Percentiles rank a stretch among this genome's conserved stretches.
Conservation (phyloP, 768 basidiomycete genomes). For the Lactarius deliciosus region DNA sequence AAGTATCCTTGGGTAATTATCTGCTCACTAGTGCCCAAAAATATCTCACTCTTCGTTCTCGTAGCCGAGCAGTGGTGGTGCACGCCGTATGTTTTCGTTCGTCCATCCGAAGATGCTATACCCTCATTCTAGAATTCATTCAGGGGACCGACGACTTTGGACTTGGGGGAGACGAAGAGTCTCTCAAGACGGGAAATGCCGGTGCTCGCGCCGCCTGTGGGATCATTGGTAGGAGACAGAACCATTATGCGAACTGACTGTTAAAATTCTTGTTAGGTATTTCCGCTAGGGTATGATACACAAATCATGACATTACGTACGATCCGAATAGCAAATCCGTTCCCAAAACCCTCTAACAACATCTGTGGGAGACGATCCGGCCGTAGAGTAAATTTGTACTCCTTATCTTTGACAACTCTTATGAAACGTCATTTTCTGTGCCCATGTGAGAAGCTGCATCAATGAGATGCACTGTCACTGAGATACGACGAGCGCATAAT, state of each 20-base stretch:
- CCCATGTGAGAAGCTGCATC: neutral
- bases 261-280: conserved; percentile 5
- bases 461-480: neutral
- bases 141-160: conserved; percentile 81
- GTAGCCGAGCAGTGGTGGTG: conserved; percentile 69
- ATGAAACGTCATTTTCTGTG: neutral
- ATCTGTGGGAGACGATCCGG: neutral
- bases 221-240: conserved; percentile 56
- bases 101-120: conserved; percentile 4
- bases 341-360: neutral
- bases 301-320: neutral
- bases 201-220: conserved; percentile 79
- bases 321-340: neutral
- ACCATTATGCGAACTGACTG: neutral
- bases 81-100: conserved; percentile 51
- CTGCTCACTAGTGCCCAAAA: neutral
- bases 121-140: neutral
- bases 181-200: conserved; percentile 76
- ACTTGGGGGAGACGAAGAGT: conserved; percentile 63
- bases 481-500: neutral
- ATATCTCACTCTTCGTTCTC: conserved; percentile 8
- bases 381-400: neutral
- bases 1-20: conserved; percentile 66
- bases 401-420: neutral
- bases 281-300: neutral